Evolutionary conservation across 306 rosid genomes (phyloP).

Genomic region (Trifolium repens): DNA sequence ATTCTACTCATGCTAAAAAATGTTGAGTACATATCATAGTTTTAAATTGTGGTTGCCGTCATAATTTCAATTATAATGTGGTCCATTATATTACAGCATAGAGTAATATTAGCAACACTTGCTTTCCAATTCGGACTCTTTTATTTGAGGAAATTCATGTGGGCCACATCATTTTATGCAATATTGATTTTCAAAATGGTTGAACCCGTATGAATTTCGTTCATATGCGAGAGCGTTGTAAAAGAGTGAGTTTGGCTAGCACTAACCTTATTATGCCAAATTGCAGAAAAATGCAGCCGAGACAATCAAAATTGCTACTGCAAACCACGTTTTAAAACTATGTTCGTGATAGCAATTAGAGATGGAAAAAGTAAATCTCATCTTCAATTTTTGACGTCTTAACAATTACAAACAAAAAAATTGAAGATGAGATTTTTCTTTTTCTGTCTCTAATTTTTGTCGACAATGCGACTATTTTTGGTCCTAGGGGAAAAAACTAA

Average conservation of each 20-base stretch:
- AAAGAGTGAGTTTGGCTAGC: no score
- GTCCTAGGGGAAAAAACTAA: not conserved
- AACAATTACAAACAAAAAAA: not conserved
- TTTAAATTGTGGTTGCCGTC: not conserved
- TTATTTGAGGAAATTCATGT: no score
- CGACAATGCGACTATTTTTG: not conserved
- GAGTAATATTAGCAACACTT: not conserved
- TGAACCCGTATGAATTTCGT: no score
- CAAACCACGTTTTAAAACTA: not conserved
- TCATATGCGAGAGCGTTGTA: no score
- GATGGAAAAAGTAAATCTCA: not conserved
- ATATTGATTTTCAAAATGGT: no score
- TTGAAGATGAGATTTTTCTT: not conserved
- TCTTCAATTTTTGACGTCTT: not conserved
- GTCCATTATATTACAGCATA: not conserved
- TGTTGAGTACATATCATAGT: not conserved
- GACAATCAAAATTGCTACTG: no score
- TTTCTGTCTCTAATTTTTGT: not conserved
- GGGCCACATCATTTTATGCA: no score
- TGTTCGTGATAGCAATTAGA: not conserved
- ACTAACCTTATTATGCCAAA: no score
- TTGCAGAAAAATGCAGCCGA: no score
- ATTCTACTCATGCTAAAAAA: not conserved
- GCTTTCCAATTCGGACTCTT: no score
- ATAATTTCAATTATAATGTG: no score